Evolutionary conservation across 2,329 filamentous ascomycete species (phyloP), one percentile per base, ranked within the genome.

Genomic region (Cryphonectria japonica): DNA sequence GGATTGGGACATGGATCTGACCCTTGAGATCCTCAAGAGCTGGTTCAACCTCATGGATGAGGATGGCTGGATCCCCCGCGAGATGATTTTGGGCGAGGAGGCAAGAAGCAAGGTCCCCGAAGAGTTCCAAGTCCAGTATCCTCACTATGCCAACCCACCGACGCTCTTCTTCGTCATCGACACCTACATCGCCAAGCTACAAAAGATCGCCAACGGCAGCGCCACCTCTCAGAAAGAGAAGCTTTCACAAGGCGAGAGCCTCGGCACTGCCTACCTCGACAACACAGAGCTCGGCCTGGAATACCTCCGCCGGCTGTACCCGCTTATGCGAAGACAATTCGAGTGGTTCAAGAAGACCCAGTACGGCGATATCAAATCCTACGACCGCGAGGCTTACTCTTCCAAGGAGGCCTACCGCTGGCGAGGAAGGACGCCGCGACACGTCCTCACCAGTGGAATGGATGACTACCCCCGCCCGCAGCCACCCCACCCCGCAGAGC

Each of bases 11-110:
- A 89, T 94, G 67, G 95, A 98, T 78, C 86, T 98, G 67, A 91
- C 93, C 3, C 83, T 92, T 41, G 94, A 98, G 74, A 94, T 99
- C 74, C 88, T 98, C 73, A 93, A 92, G 82, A 97, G 93, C 81
- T 99, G 96, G 96, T 97, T 97, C 83, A 94, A 91, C 74, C 88
- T 97, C 26, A 97, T 98, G 88, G 96, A 99, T 75, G 92, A 96
- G 22, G 94, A 98, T 79, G 96, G 96, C 68, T 99, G 96, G 96
- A 98, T 99, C 78, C 93, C 91, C 3, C 92, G 96, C 67, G 96
- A 99, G 83, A 95, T 98, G 82, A 98, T 99, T 72, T 88, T 99
- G 2, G 96, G 96, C 1, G 82, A 88, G 2, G 96, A 99, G 83
- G 96, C 96, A 63, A 91, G 95, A 73, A 97, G 92, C 86, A 98